Evolutionary conservation across 2,329 filamentous ascomycete species (phyloP).

Genomic region (Lasiodiplodia theobromae): DNA sequence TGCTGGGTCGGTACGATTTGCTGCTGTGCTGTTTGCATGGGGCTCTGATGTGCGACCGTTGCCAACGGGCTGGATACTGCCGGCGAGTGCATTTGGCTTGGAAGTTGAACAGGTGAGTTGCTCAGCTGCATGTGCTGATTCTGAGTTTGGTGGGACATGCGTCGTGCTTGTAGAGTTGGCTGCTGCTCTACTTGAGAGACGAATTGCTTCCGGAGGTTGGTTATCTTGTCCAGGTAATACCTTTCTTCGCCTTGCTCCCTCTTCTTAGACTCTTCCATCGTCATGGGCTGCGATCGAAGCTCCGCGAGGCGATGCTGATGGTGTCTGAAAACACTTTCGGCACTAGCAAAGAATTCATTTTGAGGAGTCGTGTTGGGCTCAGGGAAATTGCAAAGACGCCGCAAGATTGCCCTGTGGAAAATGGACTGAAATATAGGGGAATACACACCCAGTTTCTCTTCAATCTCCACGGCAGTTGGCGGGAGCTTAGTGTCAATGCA

Average conservation of each 20-base stretch:
- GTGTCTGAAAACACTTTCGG: not conserved
- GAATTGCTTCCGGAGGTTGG: not conserved
- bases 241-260: not conserved
- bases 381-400: constrained; percentile 47
- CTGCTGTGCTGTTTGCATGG: not conserved
- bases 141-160: constrained; percentile 9
- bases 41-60: not conserved
- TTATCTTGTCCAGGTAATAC: not conserved
- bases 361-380: constrained; percentile 5
- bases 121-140: not conserved
- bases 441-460: constrained; percentile 54
- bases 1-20: not conserved
- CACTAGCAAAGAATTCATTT: not conserved
- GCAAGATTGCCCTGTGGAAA: constrained; percentile 60
- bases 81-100: not conserved
- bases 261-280: not conserved
- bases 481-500: constrained; percentile 52
- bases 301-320: not conserved
- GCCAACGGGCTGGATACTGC: not conserved
- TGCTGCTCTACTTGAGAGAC: not conserved
- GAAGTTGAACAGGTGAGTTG: not conserved
- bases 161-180: not conserved
- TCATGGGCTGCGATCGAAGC: not conserved
- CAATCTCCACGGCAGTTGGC: constrained; percentile 64
- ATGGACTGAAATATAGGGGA: constrained; percentile 63